A percentile compares a stretch with the other conserved stretches of the same genome.
These are phyloP conservation scores for Botrytis sinoallii DNA, from an alignment of 2,329 filamentous ascomycete genomes.

Conservation along the genomic window DNA sequence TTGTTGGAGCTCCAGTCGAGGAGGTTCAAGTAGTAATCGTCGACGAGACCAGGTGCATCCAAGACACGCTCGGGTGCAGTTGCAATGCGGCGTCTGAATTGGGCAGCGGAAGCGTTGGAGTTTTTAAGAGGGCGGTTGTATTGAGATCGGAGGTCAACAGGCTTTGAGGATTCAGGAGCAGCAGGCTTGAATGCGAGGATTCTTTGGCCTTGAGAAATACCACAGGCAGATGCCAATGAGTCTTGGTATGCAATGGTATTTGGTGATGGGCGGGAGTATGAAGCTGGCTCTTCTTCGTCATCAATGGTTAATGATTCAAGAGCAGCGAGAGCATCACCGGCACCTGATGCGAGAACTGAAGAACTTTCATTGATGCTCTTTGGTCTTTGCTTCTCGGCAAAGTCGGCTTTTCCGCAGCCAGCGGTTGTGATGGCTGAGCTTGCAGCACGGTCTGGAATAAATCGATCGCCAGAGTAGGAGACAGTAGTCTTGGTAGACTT, in stretches of 20 bases:
- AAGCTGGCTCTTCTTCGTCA: slow-evolving; percentile 65
- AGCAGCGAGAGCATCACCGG: slow-evolving; percentile 74
- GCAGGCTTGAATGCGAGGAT: slow-evolving; percentile 99
- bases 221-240: slow-evolving; percentile 84
- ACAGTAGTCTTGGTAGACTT: slow-evolving; percentile 71
- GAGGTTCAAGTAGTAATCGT: slow-evolving; percentile 98
- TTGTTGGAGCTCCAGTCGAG: slow-evolving; percentile 98
- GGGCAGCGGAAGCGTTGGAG: slow-evolving; percentile 68
- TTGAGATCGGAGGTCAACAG: slow-evolving; percentile 93
- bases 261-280: slow-evolving; percentile 75
- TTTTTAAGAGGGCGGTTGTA: slow-evolving; percentile 95
- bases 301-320: slow-evolving; percentile 74
- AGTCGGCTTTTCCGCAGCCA: slow-evolving; percentile 79
- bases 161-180: slow-evolving; percentile 96
- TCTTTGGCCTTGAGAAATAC: slow-evolving; percentile 87
- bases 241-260: slow-evolving; percentile 90
- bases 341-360: slow-evolving; percentile 64
- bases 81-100: slow-evolving; percentile 87
- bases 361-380: slow-evolving; percentile 73
- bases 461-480: slow-evolving; percentile 75
- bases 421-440: slow-evolving; percentile 84
- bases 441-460: slow-evolving; percentile 89
- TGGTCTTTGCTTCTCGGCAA: slow-evolving; percentile 65
- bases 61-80: slow-evolving; percentile 95
- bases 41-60: slow-evolving; percentile 90